Evolutionary conservation across 2,329 filamentous ascomycete species (phyloP), one percentile per base, ranked within the genome.

Genomic region (Colletotrichum euphorbiae): DNA sequence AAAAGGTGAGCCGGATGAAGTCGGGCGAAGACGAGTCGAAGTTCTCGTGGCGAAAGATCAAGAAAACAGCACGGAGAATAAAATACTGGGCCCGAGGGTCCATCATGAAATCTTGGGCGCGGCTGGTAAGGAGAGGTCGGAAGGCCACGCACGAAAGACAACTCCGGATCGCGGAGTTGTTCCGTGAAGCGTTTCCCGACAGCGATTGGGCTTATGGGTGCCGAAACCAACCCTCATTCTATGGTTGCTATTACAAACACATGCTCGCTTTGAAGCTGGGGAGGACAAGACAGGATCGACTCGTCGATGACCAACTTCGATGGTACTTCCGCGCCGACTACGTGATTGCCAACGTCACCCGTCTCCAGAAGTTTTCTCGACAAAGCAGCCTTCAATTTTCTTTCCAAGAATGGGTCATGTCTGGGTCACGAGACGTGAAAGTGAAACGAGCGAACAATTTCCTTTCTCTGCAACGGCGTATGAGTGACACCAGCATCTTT

Each of bases 301-400:
- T 48, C 43, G 21, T 59, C 4, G 42, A 59, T 17, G 56, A 40
- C 1, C 56, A 46, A 31, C 28, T 59, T 7, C 42, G 56, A 12
- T 59, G 56, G 56, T 36, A 24, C 28, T 48, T 59, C 8, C 56
- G 56, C 4, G 56, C 56, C 4, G 56, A 59, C 28, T 59, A 59
- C 40, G 13, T 59, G 4, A 28, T 59, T 13, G 56, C 56, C 11
- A 59, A 59, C 31, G 38, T 59, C 4, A 33, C 31, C 17, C 56
- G 56, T 24, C 3, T 59, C 12, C 56, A 42, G 6, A 17, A 31
- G 4, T 19, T 42, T 24, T 31, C 8, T 6, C 19, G 42, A 3
- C 42, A 59, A 15, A 59, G 56, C 17, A 36, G 28, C 15, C n/a
- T 59, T 7, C 17, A 15, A 5, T 59, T 59, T n/a, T 59, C 43